Percentiles rank a stretch among this genome's conserved stretches.
These are phyloP conservation scores for Emericellopsis cladophorae DNA, from an alignment of 2,329 filamentous ascomycete species.

Conservation along the genomic window DNA sequence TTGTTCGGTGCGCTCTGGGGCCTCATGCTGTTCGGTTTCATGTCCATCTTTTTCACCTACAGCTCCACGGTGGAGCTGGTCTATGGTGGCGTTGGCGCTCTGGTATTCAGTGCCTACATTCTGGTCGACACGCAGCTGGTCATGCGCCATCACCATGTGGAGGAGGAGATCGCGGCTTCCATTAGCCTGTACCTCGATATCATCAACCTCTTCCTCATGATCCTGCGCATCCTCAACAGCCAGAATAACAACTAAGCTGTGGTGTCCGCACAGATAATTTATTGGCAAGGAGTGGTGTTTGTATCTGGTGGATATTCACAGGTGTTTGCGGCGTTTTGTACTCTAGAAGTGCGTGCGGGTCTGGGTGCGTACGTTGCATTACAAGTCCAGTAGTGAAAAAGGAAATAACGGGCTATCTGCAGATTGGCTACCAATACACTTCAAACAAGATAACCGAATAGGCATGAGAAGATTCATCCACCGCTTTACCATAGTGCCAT, in stretches of 20 bases:
- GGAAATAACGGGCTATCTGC: constrained; percentile 19
- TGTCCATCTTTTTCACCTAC: constrained; percentile 78
- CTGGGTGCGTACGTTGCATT: constrained; percentile 30
- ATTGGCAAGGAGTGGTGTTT: no score
- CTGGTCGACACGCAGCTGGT: constrained; percentile 93
- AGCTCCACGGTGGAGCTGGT: constrained; percentile 72
- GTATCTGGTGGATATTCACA: no score
- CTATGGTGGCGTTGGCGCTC: constrained; percentile 68
- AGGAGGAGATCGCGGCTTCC: constrained; percentile 92
- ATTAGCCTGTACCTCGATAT: constrained; percentile 94
- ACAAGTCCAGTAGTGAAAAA: constrained; percentile 47
- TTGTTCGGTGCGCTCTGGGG: constrained; percentile 86
- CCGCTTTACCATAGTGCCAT: not conserved
- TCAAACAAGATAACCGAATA: constrained; percentile 3
- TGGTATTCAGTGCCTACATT: constrained; percentile 92
- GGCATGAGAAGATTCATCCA: constrained; percentile 5
- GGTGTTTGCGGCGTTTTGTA: no score
- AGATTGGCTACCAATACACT: constrained; percentile 15
- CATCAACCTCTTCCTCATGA: constrained; percentile 93
- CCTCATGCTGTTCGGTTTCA: constrained; percentile 83
- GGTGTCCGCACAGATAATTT: no score
- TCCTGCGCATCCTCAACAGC: constrained; percentile 90
- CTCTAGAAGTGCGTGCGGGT: constrained; percentile 18
- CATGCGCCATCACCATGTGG: constrained; percentile 90
- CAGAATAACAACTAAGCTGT: constrained; percentile 71